phyloP scores from a whole-genome alignment of 768 basidiomycete genomes.

The Rickenella mellea region DNA sequence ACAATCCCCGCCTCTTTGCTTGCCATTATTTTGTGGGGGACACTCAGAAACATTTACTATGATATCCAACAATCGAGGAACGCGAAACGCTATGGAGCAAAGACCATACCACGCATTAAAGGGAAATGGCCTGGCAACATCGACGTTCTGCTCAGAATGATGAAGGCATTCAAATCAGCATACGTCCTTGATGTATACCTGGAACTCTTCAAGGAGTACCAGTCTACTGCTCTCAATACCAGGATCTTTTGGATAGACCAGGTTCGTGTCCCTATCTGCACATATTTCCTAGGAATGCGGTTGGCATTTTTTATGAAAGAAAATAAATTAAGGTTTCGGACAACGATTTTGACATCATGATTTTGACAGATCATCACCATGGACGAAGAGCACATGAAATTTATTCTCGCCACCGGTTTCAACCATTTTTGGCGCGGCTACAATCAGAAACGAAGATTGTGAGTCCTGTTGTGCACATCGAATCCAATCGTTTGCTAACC shows the following conservation, averaged over 20 bases:
- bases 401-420: conserved; percentile 57
- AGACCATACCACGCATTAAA: conserved; percentile 43
- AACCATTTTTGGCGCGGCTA: conserved; percentile 58
- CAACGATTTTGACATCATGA: no score
- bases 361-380: conserved; percentile 54
- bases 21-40: conserved; percentile 33
- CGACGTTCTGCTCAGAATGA: conserved; percentile 52
- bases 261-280: conserved; percentile 32
- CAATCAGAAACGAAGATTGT: conserved; percentile 59
- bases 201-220: conserved; percentile 60
- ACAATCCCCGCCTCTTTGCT: conserved; percentile 27
- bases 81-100: conserved; percentile 39
- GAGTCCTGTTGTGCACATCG: conserved; percentile 14
- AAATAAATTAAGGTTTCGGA: no score
- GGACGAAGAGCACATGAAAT: conserved; percentile 63
- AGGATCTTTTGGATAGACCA: conserved; percentile 62
- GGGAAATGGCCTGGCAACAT: conserved; percentile 77
- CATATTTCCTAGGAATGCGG: no score
- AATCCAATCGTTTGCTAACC: not conserved
- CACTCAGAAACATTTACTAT: conserved; percentile 23
- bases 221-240: conserved; percentile 60
- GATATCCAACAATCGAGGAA: conserved; percentile 30
- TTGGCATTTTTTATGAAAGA: no score
- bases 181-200: conserved; percentile 58
- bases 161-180: conserved; percentile 42